Evolutionary conservation across 2,329 filamentous ascomycete species (phyloP), one percentile per base, ranked within the genome.

Genomic region (Trichoderma hamatum): DNA sequence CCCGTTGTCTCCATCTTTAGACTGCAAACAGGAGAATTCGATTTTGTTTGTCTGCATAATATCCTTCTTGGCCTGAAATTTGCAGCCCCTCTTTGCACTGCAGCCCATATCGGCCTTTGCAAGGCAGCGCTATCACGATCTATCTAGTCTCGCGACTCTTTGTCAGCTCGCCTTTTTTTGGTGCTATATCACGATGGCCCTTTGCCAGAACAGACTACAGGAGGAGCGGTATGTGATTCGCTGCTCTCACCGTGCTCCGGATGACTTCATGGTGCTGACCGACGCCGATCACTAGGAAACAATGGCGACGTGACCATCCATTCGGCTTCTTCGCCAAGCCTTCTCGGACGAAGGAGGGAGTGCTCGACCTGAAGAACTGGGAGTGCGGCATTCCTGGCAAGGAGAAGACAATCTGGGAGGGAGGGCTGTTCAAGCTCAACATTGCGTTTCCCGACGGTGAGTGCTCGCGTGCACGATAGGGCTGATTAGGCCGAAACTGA

Each of bases 321-420:
- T 99, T 99, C 77, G 96, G 96, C 71, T 99, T 99, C 84, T 97
- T 92, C 80, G 96, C 96, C 28, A 93, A 94, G 78, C 96, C 96
- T 14, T 84, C 90, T 71, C 92, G 95, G 74, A 94, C 89, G 72
- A 80, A 90, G 21, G 87, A 93, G 73, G 94, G 94, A 67, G 89
- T 93, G 1, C 86, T 98, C 64, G 96, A 99, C 77, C 85, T 99
- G 72, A 97, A 97, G 86, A 88, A 89, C 72, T 99, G 96, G 96
- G 94, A 98, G 75, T 98, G 96, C 76, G 94, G 94, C 54, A 92
- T 99, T 54, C 96, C 96, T 3, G 96, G 96, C 76, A 97, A 97
- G 79, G 90, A 97, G 70, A 96, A 96, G 84, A 99, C 96, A 0
- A 90, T 98, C 26, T 99, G 96, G 96, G 94, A 97, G 77, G 94